Evolutionary conservation across 306 rosid species (phyloP).

Genomic region (Castanea crenata): DNA sequence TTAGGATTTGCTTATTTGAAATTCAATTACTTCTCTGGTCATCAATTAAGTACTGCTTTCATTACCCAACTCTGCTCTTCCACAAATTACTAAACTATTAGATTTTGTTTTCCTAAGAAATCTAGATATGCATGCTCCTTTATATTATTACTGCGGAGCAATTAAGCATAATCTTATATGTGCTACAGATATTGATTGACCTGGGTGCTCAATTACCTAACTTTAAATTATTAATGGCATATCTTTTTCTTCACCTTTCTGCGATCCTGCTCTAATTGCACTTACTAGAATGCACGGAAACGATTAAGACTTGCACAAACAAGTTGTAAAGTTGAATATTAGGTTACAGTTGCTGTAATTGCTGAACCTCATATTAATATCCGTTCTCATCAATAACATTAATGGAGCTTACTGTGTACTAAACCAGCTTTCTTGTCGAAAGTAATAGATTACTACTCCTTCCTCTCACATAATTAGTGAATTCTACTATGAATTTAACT

Average conservation of each 20-base stretch:
- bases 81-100: neutral
- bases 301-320: neutral
- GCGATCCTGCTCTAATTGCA: neutral
- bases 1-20: neutral
- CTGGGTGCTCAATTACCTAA: neutral
- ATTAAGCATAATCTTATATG: neutral
- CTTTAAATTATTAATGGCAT: neutral
- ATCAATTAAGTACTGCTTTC: neutral
- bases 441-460: too few species aligned
- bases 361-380: neutral
- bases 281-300: neutral
- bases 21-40: neutral
- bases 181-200: neutral
- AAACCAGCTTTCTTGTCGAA: neutral
- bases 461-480: too few species aligned
- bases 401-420: neutral
- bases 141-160: neutral
- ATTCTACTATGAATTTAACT: too few species aligned
- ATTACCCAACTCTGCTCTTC: neutral
- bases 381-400: neutral
- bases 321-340: too few species aligned
- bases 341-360: neutral
- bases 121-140: neutral
- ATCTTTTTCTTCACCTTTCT: too few species aligned
- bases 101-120: neutral